Evolutionary conservation across 2,329 filamentous ascomycete species (phyloP), one percentile per base, ranked within the genome.

Genomic region (Penicillium sumatraense): DNA sequence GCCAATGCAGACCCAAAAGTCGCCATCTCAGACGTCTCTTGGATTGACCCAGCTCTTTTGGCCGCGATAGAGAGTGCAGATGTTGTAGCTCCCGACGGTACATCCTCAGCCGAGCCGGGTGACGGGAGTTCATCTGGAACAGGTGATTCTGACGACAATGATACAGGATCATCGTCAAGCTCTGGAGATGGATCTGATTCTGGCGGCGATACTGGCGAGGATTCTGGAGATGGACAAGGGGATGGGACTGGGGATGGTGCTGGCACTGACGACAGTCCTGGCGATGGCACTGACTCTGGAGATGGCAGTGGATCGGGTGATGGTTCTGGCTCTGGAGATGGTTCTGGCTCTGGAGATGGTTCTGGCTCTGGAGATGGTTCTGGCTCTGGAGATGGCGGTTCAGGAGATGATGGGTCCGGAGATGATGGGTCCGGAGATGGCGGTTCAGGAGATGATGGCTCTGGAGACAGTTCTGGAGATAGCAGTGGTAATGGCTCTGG

Each of bases 31-130:
- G 67, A 68, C 31, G 65, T 67, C 8, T 59, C 62, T 31, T 79
- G 76, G 76, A 65, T 80, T 24, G 74, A 79, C 47, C 51, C 69
- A 1, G 54, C 53, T 23, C 68, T 76, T 1, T 41, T 78, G 36
- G 61, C 62, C 6, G 62, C 68, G 1, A 71, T 78, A 26, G 60
- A 69, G 24, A 65, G 57, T 11, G 69, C 70, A 4, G 65, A 75
- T 49, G 59, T 64, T 9, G 58, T 61, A 31, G 65, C 69, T 47
- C 48, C 60, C 11, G 57, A 55, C 23, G 56, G 9, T n/a, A 3
- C 31, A 35, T n/a, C 33, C 14, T 36, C 60, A 18, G 35, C 27
- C 27, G n/a, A 33, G 8, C 24, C 16, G 11, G 35, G 18, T 20
- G 16, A 9, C 9, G 35, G 16, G 16, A 31, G 29, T 9, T 31